Evolutionary conservation across 2,329 filamentous ascomycete species (phyloP), one percentile per base, ranked within the genome.

Genomic region (Penicillium sp.): DNA sequence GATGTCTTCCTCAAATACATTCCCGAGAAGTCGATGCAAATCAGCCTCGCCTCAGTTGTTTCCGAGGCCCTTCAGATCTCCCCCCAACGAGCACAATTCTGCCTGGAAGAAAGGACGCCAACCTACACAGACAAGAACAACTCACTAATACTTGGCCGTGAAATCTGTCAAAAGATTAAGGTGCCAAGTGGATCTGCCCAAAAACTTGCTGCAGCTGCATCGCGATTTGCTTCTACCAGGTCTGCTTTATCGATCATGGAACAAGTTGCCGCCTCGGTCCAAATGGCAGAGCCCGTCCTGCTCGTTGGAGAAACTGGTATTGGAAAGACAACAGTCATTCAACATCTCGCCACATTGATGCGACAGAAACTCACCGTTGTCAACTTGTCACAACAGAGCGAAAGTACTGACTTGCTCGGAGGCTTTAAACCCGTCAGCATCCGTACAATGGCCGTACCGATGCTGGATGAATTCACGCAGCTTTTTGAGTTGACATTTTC

Each of bases 271-370:
- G 87, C 91, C 33, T 89, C 92, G 1, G 85, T 97, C 5, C 87
- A 89, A 58, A 84, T 92, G 65, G 84, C 85, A n/a, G 94, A 99
- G 67, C 92, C 95, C 3, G 84, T 96, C 1, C 78, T 99, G 16
- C 84, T 99, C 24, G 94, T 99, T n/a, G 94, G 94, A 69, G 94
- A 99, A 77, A 99, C 94, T 7, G 94, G 94, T 78, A 97, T 96
- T 47, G 94, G 94, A 66, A 99, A 99, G 76, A 99, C 94, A 0
- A 96, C 94, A 0, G 90, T 94, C 23, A 88, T 99, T 13, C 94
- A 99, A 71, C 92, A 97, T 69, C 80, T 99, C 52, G 92, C 94
- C 0, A 87, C 89, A 54, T 83, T 88, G 3, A 81, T 97, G 24
- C 91, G 92, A 1, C 89, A 92, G 68, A 95, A 91, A 65, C 83